Evolutionary conservation across 208 protist genomes (phyloP), one percentile per base, ranked within the genome.

Genomic region (Tritrichomonas musculus): DNA sequence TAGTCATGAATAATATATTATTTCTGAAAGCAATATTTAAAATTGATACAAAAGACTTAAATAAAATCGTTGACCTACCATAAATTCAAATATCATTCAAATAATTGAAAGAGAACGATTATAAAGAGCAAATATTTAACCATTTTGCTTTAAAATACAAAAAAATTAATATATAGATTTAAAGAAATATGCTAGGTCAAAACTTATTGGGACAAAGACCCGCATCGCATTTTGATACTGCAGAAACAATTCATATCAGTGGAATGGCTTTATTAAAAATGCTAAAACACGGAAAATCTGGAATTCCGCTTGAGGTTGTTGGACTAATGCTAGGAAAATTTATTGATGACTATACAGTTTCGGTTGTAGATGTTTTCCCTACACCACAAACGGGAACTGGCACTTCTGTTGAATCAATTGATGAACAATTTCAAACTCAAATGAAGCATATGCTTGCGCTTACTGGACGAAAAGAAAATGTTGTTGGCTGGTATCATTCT

Each of bases 401-500:
- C 25, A 92, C 92, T 5, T 41, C 39, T 88, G 94, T 94, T n/a
- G 80, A 93, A 55, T 30, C 92, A 47, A 98, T 99, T 9, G 99
- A 99, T 96, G 98, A 98, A 25, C 98, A 99, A 41, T 99, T 99
- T 95, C 99, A 99, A 96, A 97, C 98, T 25, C 98, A 99, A 95
- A 99, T 99, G 99, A 96, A 99, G 22, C 98, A 99, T 92, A 99
- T 99, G 96, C 96, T 99, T 80, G 98, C 98, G 95, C 97, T 98
- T 84, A 99, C 99, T 20, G 98, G 98, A 11, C 93, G 95, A 93
- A 96, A 97, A 66, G 99, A 99, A 95, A 99, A 99, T 94, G 98
- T 99, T 65, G 99, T 99, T 41, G 99, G 99, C 22, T 99, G 99
- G 99, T 99, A 99, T 96, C 99, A 99, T 95, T 99, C 97, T 92